phyloP scores from a whole-genome alignment of 208 protist species.

The Angomonas deanei region DNA sequence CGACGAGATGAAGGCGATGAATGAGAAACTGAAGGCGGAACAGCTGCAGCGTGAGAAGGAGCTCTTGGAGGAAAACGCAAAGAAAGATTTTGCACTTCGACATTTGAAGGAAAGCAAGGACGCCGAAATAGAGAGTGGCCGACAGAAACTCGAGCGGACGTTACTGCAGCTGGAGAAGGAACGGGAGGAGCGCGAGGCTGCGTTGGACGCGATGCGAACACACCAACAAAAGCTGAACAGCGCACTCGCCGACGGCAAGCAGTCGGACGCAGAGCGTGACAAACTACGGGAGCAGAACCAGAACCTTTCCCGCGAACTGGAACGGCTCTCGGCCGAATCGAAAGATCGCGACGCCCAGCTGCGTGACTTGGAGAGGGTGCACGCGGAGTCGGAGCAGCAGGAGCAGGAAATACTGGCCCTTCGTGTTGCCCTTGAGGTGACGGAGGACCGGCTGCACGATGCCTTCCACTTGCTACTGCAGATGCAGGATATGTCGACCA shows the following conservation, averaged over 20 bases:
- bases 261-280: background rate
- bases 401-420: background rate
- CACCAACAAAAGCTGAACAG: conserved; percentile 13
- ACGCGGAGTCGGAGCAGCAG: background rate
- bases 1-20: conserved; percentile 17
- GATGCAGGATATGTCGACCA: background rate
- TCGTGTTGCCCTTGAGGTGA: background rate
- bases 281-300: background rate
- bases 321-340: background rate
- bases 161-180: conserved; percentile 12
- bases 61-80: conserved; percentile 17
- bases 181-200: conserved; percentile 14
- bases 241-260: background rate
- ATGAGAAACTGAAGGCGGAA: conserved; percentile 21
- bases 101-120: conserved; percentile 9
- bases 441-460: background rate
- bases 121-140: conserved; percentile 11
- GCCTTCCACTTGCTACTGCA: background rate
- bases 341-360: background rate
- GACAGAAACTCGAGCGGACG: conserved; percentile 11
- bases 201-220: conserved; percentile 11
- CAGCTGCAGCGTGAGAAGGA: conserved; percentile 18
- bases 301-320: background rate
- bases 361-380: background rate
- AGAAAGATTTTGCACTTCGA: conserved; percentile 11